Base-by-base conservation (phyloP, 768 basidiomycete species). In the Brasilioporus rufonigricans region DNA sequence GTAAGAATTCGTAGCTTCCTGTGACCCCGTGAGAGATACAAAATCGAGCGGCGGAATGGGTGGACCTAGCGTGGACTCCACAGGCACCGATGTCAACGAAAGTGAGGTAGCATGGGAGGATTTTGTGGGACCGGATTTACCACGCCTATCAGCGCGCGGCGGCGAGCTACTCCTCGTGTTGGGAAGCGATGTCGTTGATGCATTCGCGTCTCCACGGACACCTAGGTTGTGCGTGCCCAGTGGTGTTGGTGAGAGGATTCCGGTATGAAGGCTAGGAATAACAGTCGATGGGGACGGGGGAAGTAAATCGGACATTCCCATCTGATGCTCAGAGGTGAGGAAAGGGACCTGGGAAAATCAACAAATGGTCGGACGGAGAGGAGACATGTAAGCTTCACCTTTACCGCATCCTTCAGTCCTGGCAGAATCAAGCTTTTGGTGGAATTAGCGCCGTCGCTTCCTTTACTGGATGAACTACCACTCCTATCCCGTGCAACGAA, bases 31-130 rank as follows among this genome's bases (percentile, higher is more conserved):
- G 21, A 82, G 67, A 24, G 76, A 70, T 6, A 71, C 70, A 56
- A 93, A 87, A 66, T 95, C 85, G n/a, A 97, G 75, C 2, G 89
- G 84, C 35, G 73, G 77, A 8, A 91, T 67, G 1, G 72, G 59
- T 27, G 84, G 82, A 0, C 78, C 79, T n/a, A 66, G 62, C 48
- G 68, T 58, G 35, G 58, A 60, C 47, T 55, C 64, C 52, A 53
- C 58, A 19, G 74, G 66, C 29, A 70, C 66, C 5, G 74, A 71
- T 36, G 70, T 67, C 19, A 74, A 64, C 10, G 77, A 71, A 29
- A 66, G 60, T 9, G 72, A 69, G 24, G 69, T 62, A 4, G 68
- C 55, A 50, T 71, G 66, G 27, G 65, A 69, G 48, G 66, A 63
- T 39, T 65, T 72, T 24, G 62, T 6, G 43, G 59, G 53, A n/a